phyloP scores from a whole-genome alignment of 345 rosid genomes.

The Camelina sativa region DNA sequence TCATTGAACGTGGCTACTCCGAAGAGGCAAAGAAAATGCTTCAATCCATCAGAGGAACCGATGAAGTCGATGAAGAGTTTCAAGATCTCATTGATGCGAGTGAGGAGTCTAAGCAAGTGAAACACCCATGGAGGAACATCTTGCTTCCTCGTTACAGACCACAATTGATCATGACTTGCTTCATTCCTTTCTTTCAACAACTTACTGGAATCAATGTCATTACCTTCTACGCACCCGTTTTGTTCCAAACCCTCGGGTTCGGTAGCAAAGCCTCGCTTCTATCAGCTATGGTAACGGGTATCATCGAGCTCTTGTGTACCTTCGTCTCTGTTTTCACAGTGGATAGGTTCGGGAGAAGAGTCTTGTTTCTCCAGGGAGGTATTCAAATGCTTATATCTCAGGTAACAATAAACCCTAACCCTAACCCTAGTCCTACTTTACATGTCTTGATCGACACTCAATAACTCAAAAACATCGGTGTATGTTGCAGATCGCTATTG shows the following conservation, averaged over 20 bases:
- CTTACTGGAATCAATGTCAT: slow-evolving; percentile 78
- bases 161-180: slow-evolving; percentile 53
- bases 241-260: slow-evolving; percentile 75
- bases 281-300: slow-evolving; percentile 68
- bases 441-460: slow-evolving; percentile 14
- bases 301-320: slow-evolving; percentile 67
- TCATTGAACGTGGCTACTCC: slow-evolving; percentile 65
- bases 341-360: slow-evolving; percentile 68
- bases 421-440: slow-evolving; percentile 19
- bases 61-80: slow-evolving; percentile 62
- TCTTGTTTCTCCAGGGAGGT: slow-evolving; percentile 77
- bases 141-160: slow-evolving; percentile 61
- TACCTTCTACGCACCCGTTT: slow-evolving; percentile 77
- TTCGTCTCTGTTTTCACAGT: slow-evolving; percentile 60
- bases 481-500: slow-evolving; percentile 47
- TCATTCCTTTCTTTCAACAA: slow-evolving; percentile 79
- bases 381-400: slow-evolving; percentile 70
- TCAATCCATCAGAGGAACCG: slow-evolving; percentile 58
- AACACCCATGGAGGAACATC: slow-evolving; percentile 75
- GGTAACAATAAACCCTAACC: slow-evolving; percentile 47
- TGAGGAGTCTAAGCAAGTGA: slow-evolving; percentile 61
- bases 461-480: background rate
- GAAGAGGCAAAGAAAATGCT: slow-evolving; percentile 70
- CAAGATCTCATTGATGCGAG: slow-evolving; percentile 64
- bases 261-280: slow-evolving; percentile 71